phyloP scores from a whole-genome alignment of 1,284 basidiomycete genomes.

The Ceratobasidium sp. region DNA sequence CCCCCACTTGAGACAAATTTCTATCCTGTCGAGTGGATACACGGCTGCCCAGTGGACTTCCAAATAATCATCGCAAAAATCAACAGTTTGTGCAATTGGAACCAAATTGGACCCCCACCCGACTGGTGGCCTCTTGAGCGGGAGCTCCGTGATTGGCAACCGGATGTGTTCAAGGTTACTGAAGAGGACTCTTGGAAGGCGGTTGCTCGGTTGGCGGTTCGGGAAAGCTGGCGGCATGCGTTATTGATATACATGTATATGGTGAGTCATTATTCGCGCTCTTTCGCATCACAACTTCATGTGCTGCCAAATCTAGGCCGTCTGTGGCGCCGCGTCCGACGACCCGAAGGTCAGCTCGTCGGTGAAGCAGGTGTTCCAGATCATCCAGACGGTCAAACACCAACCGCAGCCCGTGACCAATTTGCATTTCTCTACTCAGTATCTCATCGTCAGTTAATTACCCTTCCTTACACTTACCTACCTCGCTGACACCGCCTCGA shows the following conservation, averaged over 20 bases:
- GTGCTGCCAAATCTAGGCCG: neutral
- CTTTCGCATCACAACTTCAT: neutral
- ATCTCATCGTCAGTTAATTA: slow-evolving; percentile 12
- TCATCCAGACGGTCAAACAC: slow-evolving; percentile 2
- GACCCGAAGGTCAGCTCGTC: slow-evolving; percentile 23
- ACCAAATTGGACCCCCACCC: neutral
- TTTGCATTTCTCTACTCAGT: slow-evolving; percentile 23
- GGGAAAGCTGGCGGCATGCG: slow-evolving; percentile 36
- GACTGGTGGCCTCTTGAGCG: slow-evolving; percentile 21
- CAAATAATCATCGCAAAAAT: slow-evolving; percentile 15
- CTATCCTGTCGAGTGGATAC: slow-evolving; percentile 35
- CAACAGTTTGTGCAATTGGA: neutral
- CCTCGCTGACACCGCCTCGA: too few relatives aligned
- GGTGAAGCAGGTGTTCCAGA: slow-evolving; percentile 15
- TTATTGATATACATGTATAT: slow-evolving; percentile 34
- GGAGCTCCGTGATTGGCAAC: neutral
- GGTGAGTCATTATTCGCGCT: neutral
- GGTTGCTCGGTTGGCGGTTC: slow-evolving; percentile 19
- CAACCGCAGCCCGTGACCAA: slow-evolving; percentile 7
- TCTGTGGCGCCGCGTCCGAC: slow-evolving; percentile 23
- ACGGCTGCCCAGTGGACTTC: slow-evolving; percentile 25
- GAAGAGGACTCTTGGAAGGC: slow-evolving; percentile 4
- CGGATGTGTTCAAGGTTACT: too few relatives aligned
- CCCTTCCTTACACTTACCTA: neutral
- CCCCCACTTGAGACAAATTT: neutral